phyloP scores from a whole-genome alignment of 495 filamentous ascomycete genomes.

The Barbatosphaeria neglecta region DNA sequence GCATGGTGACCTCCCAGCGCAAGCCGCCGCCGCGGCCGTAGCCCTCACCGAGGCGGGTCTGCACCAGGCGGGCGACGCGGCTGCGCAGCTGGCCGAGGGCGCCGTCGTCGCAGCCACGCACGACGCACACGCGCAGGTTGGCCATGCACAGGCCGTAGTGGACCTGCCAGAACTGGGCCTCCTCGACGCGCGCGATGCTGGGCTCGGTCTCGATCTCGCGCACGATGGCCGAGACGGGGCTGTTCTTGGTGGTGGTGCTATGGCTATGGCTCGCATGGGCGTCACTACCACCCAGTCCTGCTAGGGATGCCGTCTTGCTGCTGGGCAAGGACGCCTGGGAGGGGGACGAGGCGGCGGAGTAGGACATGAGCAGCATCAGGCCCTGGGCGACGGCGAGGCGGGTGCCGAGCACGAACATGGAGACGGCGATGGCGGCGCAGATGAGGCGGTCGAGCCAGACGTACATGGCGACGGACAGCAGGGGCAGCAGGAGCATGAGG shows the following conservation, averaged over 20 bases:
- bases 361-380: slow-evolving; percentile 90
- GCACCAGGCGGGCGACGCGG: slow-evolving; percentile 63
- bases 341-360: slow-evolving; percentile 21
- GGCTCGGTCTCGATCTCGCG: slow-evolving; percentile 74
- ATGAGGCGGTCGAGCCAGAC: slow-evolving; percentile 72
- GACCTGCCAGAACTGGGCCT: slow-evolving; percentile 95
- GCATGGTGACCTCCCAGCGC: slow-evolving; percentile 73
- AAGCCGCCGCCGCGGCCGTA: slow-evolving; percentile 68
- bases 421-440: slow-evolving; percentile 63
- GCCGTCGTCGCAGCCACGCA: slow-evolving; percentile 45
- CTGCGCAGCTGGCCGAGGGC: slow-evolving; percentile 58
- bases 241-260: slow-evolving; percentile 2
- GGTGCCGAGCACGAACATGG: slow-evolving; percentile 78
- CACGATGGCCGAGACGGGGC: slow-evolving; percentile 62
- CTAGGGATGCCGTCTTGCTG: no score
- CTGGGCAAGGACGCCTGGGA: background rate
- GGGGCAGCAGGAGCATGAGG: slow-evolving; percentile 70
- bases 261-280: no score
- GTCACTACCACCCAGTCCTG: background rate
- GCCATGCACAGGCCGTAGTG: slow-evolving; percentile 96
- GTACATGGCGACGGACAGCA: slow-evolving; percentile 64
- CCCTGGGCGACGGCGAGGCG: slow-evolving; percentile 76
- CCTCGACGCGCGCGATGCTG: slow-evolving; percentile 63
- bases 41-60: slow-evolving; percentile 75
- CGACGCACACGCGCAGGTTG: slow-evolving; percentile 69